Evolutionary conservation across 2,329 filamentous ascomycete species (phyloP).

Genomic region (Clathrospora elynae): DNA sequence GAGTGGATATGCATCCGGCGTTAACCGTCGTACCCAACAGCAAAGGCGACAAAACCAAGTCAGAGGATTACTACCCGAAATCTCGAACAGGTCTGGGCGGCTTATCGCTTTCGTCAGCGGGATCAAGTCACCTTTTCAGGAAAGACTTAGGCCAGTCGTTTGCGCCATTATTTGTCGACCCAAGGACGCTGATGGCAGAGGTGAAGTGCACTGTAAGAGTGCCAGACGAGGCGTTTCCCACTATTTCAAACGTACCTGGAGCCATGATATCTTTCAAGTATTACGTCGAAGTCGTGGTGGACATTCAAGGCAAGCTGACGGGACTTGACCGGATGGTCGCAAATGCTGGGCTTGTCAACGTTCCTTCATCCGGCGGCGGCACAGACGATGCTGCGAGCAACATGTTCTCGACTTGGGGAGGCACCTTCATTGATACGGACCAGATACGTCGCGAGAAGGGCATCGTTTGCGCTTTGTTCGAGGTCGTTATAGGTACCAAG

Average conservation of each 20-base stretch:
- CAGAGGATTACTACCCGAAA: constrained; percentile 84
- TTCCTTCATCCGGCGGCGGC: constrained; percentile 49
- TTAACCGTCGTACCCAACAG: constrained; percentile 66
- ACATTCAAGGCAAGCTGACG: constrained; percentile 84
- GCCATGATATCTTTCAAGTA: constrained; percentile 96
- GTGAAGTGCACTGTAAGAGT: constrained; percentile 84
- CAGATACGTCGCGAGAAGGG: constrained; percentile 85
- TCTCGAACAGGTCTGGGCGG: constrained; percentile 86
- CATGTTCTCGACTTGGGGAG: constrained; percentile 61
- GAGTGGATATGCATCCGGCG: constrained; percentile 78
- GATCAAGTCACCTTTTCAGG: constrained; percentile 89
- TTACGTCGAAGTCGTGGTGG: constrained; percentile 88
- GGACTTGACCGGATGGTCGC: constrained; percentile 71
- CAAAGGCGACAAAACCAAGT: constrained; percentile 70
- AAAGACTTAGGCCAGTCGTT: constrained; percentile 92
- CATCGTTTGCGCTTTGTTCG: constrained; percentile 84
- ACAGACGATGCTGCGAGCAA: constrained; percentile 52
- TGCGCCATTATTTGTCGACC: constrained; percentile 86
- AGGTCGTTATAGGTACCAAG: constrained; percentile 82
- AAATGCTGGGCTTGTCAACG: constrained; percentile 59
- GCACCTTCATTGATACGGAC: constrained; percentile 84
- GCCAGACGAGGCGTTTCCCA: constrained; percentile 89
- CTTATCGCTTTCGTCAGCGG: constrained; percentile 81
- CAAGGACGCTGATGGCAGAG: constrained; percentile 73
- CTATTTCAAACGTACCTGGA: constrained; percentile 85